A percentile compares a stretch with the other conserved stretches of the same genome.
These are phyloP conservation scores for Persicaria tinctoria DNA, from an alignment of 148 eudicot genomes.

Conservation along the genomic window DNA sequence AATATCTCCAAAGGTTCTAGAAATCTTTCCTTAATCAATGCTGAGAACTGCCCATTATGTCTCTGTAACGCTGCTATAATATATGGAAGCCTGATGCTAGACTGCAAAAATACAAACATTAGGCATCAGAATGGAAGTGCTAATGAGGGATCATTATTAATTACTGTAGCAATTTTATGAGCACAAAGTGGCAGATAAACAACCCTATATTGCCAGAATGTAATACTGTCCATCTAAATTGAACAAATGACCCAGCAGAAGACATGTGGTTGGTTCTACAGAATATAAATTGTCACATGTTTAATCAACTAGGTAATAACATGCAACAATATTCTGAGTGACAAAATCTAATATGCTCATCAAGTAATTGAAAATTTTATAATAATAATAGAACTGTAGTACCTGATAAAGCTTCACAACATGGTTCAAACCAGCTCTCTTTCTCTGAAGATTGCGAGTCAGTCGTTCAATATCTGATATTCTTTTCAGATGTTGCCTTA, in stretches of 20 bases:
- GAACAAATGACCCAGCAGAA: neutral
- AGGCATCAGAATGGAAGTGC: neutral
- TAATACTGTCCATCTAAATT: neutral
- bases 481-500: conserved; percentile 87
- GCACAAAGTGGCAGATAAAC: neutral
- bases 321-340: neutral
- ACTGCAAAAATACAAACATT: conserved; percentile 39
- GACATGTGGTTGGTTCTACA: neutral
- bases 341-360: neutral
- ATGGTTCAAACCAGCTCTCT: conserved; percentile 63
- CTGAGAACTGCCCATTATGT: conserved; percentile 63
- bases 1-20: conserved; percentile 51
- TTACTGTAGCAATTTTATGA: neutral
- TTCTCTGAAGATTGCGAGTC: conserved; percentile 58
- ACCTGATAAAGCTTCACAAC: conserved; percentile 99
- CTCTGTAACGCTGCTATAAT: conserved; percentile 65
- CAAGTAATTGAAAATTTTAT: neutral
- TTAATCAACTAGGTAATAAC: neutral
- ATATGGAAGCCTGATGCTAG: conserved; percentile 84
- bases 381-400: neutral
- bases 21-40: conserved; percentile 64
- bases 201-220: neutral
- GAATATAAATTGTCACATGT: neutral
- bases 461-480: conserved; percentile 87
- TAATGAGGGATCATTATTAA: neutral